These are phyloP conservation scores for Xylariaceae sp. DNA, from an alignment of 2,329 filamentous ascomycete species.

Conservation along the genomic window DNA sequence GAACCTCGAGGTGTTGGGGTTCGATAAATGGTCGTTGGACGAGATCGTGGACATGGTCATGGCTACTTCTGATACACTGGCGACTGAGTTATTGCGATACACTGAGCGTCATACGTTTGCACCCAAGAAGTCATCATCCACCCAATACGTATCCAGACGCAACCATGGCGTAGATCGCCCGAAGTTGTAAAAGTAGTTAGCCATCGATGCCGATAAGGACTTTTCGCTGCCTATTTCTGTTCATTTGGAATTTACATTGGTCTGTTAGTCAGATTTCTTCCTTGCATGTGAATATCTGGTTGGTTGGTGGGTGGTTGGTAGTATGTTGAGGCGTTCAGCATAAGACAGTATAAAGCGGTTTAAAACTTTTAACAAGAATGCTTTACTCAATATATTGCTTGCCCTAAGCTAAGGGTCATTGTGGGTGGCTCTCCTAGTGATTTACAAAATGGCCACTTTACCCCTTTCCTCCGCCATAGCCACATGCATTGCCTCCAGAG, in stretches of 20 bases:
- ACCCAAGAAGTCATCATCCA: not conserved
- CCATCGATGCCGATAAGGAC: not conserved
- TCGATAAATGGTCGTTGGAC: conserved; percentile 10
- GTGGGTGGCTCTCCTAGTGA: too few relatives aligned
- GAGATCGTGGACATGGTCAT: conserved; percentile 18
- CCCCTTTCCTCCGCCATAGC: not conserved
- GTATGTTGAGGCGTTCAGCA: too few relatives aligned
- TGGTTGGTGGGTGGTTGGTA: too few relatives aligned
- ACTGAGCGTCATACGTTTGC: conserved; percentile 1
- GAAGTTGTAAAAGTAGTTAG: not conserved
- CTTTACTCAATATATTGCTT: too few relatives aligned
- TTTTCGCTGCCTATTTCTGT: not conserved
- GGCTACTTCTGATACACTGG: conserved; percentile 7
- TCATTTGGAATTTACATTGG: too few relatives aligned
- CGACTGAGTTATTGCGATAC: conserved; percentile 9
- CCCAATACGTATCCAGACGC: not conserved
- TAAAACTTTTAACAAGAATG: too few relatives aligned
- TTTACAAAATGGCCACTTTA: not conserved
- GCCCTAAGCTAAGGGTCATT: too few relatives aligned
- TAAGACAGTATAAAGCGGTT: too few relatives aligned
- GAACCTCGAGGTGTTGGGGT: conserved; percentile 16
- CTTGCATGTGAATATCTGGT: too few relatives aligned
- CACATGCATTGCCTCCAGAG: conserved; percentile 11
- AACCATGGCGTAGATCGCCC: not conserved
- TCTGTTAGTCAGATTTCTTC: too few relatives aligned